Evolutionary conservation across 2,329 filamentous ascomycete species (phyloP).

Genomic region (Colletotrichum acutatum): DNA sequence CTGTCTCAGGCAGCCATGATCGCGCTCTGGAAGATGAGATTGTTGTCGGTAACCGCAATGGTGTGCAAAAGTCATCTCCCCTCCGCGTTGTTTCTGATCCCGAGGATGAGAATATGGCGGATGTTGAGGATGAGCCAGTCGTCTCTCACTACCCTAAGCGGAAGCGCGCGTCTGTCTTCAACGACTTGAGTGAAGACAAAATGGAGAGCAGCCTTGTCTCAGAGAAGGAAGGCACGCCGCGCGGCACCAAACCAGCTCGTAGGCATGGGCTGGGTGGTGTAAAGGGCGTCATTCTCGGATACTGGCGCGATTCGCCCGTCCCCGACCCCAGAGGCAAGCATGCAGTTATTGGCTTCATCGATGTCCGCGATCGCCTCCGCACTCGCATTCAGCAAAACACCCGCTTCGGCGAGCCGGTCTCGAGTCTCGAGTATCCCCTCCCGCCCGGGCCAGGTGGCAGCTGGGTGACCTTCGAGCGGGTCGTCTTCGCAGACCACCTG

Average conservation of each 20-base stretch:
- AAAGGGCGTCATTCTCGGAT: constrained; percentile 64
- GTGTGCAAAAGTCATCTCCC: constrained; percentile 48
- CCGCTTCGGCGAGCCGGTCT: constrained; percentile 58
- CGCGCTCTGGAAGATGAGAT: constrained; percentile 63
- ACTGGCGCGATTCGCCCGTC: constrained; percentile 69
- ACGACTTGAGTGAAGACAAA: constrained; percentile 60
- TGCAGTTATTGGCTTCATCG: constrained; percentile 71
- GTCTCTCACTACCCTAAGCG: constrained; percentile 63
- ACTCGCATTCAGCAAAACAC: constrained; percentile 66
- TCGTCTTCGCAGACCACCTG: constrained; percentile 69
- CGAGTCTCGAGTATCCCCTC: constrained; percentile 51
- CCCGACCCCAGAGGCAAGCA: constrained; percentile 63
- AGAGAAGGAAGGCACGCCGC: constrained; percentile 40
- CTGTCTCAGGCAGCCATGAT: constrained; percentile 52
- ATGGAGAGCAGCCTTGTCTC: constrained; percentile 50
- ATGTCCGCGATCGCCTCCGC: constrained; percentile 68
- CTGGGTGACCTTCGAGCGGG: constrained; percentile 72
- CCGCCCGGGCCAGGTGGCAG: constrained; percentile 70
- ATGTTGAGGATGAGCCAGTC: constrained; percentile 51
- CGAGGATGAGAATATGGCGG: constrained; percentile 58
- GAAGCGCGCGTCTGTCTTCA: constrained; percentile 60
- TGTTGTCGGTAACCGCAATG: constrained; percentile 58
- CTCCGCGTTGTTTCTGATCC: constrained; percentile 46
- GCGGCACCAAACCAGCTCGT: constrained; percentile 27
- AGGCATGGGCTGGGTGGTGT: constrained; percentile 42